phyloP scores from a whole-genome alignment of 1,284 basidiomycete genomes.

The Leccinum proliferum region DNA sequence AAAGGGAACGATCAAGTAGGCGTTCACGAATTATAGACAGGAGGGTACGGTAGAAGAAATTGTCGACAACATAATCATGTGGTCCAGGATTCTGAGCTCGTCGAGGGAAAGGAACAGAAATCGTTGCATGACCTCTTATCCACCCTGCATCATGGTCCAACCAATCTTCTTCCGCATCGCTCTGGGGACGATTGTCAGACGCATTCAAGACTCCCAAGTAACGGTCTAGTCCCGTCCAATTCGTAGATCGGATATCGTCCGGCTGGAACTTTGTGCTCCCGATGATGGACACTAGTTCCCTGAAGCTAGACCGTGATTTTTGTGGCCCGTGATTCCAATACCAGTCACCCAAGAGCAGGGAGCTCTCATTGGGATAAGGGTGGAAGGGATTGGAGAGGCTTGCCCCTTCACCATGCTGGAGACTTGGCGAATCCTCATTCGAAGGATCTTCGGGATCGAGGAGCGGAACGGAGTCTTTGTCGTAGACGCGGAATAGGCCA shows the following conservation, averaged over 20 bases:
- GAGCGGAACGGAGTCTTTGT: background rate
- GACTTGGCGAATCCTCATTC: background rate
- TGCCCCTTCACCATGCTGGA: background rate
- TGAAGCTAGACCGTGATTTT: background rate
- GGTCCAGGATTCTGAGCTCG: background rate
- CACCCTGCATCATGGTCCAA: background rate
- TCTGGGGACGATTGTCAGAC: background rate
- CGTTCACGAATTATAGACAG: background rate
- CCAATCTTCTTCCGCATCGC: background rate
- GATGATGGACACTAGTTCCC: background rate
- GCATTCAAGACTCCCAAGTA: background rate
- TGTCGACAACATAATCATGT: background rate
- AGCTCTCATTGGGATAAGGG: background rate
- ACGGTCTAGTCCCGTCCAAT: background rate
- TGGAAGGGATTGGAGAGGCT: background rate
- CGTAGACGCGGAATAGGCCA: background rate
- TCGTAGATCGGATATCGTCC: background rate
- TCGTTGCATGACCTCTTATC: background rate
- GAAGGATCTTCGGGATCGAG: background rate
- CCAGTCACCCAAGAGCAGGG: background rate
- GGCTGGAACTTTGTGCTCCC: background rate
- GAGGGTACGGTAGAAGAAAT: background rate
- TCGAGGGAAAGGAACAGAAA: background rate
- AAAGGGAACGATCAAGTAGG: background rate
- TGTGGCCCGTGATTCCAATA: background rate